phyloP scores from a whole-genome alignment of 1,284 basidiomycete species.

The Melampsora larici-populina region DNA sequence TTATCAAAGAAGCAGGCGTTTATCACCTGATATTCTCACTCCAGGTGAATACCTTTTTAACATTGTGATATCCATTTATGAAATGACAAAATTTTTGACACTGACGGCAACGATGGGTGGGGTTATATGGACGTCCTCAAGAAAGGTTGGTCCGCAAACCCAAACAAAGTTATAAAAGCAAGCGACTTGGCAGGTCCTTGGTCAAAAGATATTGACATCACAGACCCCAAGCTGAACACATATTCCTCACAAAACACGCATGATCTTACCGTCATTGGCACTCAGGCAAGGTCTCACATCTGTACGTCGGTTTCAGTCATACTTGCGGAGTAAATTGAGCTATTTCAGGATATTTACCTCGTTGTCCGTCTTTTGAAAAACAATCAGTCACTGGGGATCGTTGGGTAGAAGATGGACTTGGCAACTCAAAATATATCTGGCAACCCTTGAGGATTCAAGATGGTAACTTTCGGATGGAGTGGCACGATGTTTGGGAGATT shows the following conservation, averaged over 20 bases:
- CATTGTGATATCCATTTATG: no score
- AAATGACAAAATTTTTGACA: no score
- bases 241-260: no score
- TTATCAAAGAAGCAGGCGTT: constrained; percentile 61
- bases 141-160: constrained; percentile 65
- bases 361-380: no score
- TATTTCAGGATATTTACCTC: no score
- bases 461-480: constrained; percentile 43
- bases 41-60: constrained; percentile 46
- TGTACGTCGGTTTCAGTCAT: constrained; percentile 43
- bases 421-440: constrained; percentile 48
- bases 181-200: no score
- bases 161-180: constrained; percentile 63
- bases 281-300: neutral
- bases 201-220: no score
- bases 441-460: neutral
- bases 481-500: constrained; percentile 11
- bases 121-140: constrained; percentile 46
- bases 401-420: constrained; percentile 63
- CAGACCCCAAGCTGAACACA: no score
- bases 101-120: no score
- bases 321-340: no score
- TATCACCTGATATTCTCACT: neutral
- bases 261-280: neutral
- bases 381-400: constrained; percentile 65